These are phyloP conservation scores for Linnemannia exigua DNA, from an alignment of 192 early-diverging fungal genomes.

Conservation along the genomic window DNA sequence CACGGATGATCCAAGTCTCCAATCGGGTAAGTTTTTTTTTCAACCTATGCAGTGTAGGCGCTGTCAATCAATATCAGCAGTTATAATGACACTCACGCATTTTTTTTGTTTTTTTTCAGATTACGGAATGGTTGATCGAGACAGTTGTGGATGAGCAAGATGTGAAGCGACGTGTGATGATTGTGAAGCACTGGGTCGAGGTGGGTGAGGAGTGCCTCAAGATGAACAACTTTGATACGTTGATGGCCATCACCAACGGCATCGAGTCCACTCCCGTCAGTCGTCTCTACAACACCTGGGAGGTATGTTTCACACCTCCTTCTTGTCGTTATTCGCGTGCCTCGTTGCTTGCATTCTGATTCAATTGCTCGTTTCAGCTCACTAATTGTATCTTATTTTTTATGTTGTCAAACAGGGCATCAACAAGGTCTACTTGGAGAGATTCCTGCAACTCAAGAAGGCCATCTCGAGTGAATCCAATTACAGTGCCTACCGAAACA, in stretches of 20 bases:
- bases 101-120: conserved; percentile 10
- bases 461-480: conserved; percentile 41
- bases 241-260: conserved; percentile 41
- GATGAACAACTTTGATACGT: conserved; percentile 52
- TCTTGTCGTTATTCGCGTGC: too few relatives aligned
- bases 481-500: conserved; percentile 36
- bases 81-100: neutral
- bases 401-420: conserved; percentile 13
- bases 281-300: conserved; percentile 53
- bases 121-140: conserved; percentile 70
- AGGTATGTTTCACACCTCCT: conserved; percentile 25
- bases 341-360: too few relatives aligned
- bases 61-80: conserved; percentile 64
- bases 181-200: conserved; percentile 86
- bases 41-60: conserved; percentile 55
- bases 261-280: conserved; percentile 48
- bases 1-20: conserved; percentile 73
- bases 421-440: conserved; percentile 37
- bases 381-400: neutral
- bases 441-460: conserved; percentile 33
- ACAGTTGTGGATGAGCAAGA: conserved; percentile 82
- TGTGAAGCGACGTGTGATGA: conserved; percentile 72
- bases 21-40: conserved; percentile 66
- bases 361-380: neutral
- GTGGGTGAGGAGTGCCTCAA: conserved; percentile 67